These are phyloP conservation scores for Aureobasidium sp. DNA, from an alignment of 2,329 filamentous ascomycete genomes.

Conservation along the genomic window DNA sequence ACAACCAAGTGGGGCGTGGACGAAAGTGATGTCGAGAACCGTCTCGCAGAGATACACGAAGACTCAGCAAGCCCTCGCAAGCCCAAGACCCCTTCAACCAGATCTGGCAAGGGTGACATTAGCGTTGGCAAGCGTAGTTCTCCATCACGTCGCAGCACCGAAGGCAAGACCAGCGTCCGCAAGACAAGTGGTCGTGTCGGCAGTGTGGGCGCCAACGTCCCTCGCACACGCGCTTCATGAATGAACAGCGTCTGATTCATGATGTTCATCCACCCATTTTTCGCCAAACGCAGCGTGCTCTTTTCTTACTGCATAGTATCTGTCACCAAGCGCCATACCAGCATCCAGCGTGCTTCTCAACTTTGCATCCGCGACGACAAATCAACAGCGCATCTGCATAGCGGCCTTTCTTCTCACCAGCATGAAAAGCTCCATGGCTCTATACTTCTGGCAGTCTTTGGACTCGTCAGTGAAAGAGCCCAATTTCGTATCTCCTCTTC, in stretches of 20 bases:
- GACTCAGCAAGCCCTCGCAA: slow-evolving; percentile 23
- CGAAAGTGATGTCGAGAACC: slow-evolving; percentile 40
- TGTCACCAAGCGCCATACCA: background rate
- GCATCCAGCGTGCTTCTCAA: slow-evolving; percentile 2
- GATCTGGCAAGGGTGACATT: slow-evolving; percentile 35
- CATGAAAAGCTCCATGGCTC: background rate
- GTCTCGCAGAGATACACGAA: slow-evolving; percentile 18
- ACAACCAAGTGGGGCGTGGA: slow-evolving; percentile 38
- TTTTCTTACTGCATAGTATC: slow-evolving; percentile 4
- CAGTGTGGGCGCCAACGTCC: slow-evolving; percentile 10
- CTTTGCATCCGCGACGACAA: background rate
- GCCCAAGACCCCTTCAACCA: slow-evolving; percentile 37
- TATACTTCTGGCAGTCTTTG: background rate
- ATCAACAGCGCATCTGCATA: slow-evolving; percentile 1
- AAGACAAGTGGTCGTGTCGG: slow-evolving; percentile 44
- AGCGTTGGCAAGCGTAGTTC: slow-evolving; percentile 39
- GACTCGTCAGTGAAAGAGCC: background rate
- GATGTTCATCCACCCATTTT: background rate
- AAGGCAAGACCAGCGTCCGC: slow-evolving; percentile 40
- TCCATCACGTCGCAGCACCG: slow-evolving; percentile 37
- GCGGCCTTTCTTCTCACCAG: background rate
- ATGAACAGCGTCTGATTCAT: background rate
- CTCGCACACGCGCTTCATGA: slow-evolving; percentile 8
- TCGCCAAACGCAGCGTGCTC: slow-evolving; percentile 2
- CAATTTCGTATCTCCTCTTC: slow-evolving; percentile 4